Evolutionary conservation across 345 rosid genomes (phyloP), one percentile per base, ranked within the genome.

Genomic region (Brassica cretica): DNA sequence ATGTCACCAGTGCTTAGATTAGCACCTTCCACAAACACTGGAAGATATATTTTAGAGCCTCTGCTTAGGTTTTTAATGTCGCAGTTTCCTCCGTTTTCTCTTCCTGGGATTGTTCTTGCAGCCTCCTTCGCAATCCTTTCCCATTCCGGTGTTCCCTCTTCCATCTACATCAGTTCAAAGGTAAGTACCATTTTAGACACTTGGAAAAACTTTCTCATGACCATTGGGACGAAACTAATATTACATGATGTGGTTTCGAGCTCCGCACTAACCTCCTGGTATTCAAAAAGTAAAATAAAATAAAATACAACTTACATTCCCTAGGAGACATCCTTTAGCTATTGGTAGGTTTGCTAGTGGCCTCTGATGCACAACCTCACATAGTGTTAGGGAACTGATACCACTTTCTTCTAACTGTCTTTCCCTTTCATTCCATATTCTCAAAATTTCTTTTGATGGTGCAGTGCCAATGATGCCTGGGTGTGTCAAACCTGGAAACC

Each of bases 41-140:
- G 95, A 60, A 94, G 91, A 59, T 92, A 94, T 71, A 90, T 76
- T 74, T 87, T 94, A 3, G 95, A 90, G 46, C 98, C 97, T 85
- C 94, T 84, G 35, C 97, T 92, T 33, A 92, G 87, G 74, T 94
- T 92, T 65, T 92, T 94, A 8, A 92, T 94, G 81, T 92, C 98
- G 75, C 98, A 94, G 76, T 94, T 92, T 77, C 98, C 98, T 67
- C 98, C 98, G 8, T 94, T 94, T 77, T 94, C 98, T 83, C 98
- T 84, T 79, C 98, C 96, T 8, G 97, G 97, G 8, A 87, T 85
- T 70, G 98, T 94, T 72, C 97, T 88, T 4, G 98, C 96, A 33
- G 98, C 97, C 64, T 91, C 94, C 3, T 27, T 78, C 0, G 90
- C 90, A 49, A 91, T 87, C 80, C 75, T 92, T 81, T 92, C 91